Base-by-base conservation (phyloP, 2,329 filamentous ascomycete genomes). In the Pseudogymnoascus sp. region DNA sequence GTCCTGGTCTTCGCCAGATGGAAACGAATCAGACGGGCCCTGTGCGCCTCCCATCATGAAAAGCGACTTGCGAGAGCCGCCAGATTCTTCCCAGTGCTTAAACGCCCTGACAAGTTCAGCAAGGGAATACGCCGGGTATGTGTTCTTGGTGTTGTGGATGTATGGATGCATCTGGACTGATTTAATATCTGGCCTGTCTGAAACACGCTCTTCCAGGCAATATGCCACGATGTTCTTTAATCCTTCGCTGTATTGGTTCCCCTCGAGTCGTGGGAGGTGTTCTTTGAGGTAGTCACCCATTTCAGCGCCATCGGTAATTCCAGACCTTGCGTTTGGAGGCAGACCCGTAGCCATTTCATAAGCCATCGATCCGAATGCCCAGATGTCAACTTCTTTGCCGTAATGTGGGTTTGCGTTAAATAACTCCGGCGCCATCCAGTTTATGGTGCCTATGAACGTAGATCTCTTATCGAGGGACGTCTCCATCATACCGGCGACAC, bases 351-450 rank as follows among this genome's bases (percentile, higher is more conserved):
- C 89, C 73, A 93, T 90, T 73, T 94, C 90, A 69, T 85, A 91
- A 1, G 91, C 80, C 73, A 92, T 89, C 65, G 89, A 89, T 1
- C 90, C 91, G 71, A 91, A 92, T 2, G 90, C 89, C 90, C 91
- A 94, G 59, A 92, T 91, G 68, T 94, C 90, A 44, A 89, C 85
- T 69, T 88, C 86, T 12, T 85, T 87, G 63, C 87, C 87, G 71
- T 89, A 89, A 4, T 85, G 84, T 8, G 82, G 79, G 3, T 82
- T 78, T 38, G 82, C 79, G 63, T 87, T 84, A 67, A 89, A 87
- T 10, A 93, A 79, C 69, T 94, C 91, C 0, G 88, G 89, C 0
- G 91, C 89, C 90, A 94, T 92, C 88, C 90, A 94, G 73, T 92
- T 86, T 2, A 88, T 87, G 0, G 91, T 94, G 21, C 90, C 90